Evolutionary conservation across 2,329 filamentous ascomycete genomes (phyloP), one percentile per base, ranked within the genome.

Genomic region (Penicillium sp.): DNA sequence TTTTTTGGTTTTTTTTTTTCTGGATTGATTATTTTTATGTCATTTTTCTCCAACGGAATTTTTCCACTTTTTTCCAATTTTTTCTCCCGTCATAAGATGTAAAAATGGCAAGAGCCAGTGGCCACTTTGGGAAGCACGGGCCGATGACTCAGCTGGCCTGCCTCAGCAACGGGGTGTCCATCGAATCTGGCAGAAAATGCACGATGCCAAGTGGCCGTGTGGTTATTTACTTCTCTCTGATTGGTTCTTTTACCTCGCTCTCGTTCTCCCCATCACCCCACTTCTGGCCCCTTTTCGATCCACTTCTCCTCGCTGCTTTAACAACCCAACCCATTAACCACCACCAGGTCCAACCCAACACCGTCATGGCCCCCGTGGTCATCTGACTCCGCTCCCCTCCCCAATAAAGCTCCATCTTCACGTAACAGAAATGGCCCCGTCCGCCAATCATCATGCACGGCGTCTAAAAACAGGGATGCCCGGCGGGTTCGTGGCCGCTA

Each of bases 401-500:
- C 44, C 68, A 67, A 58, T 68, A 35, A 37, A 59, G 50, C 57
- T 56, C 64, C 67, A 64, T 64, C 68, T 58, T 72, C 68, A 77
- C 76, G 75, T 78, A 78, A 78, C 64, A 75, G 72, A 78, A 78
- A 77, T 68, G 59, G 42, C n/a, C 15, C 4, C 1, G 1, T 2
- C 22, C 53, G 45, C 76, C 76, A 79, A 77, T 78, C 50, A 68
- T 30, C 55, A 17, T 26, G 38, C 13, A 53, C 45, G 53, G 56
- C 53, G 50, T 58, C 54, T 56, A 47, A 58, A 49, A 69, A 66
- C 60, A 60, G 62, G 64, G 38, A 56, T 55, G 59, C 38, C 38
- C 49, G 55, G 58, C 50, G 65, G 54, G 40, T 56, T 47, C 28
- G n/a, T 45, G 54, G 40, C 19, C 33, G 40, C 40, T 38, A 47